Base-by-base conservation (phyloP, 2,329 filamentous ascomycete species). In the Colletotrichum sp. region DNA sequence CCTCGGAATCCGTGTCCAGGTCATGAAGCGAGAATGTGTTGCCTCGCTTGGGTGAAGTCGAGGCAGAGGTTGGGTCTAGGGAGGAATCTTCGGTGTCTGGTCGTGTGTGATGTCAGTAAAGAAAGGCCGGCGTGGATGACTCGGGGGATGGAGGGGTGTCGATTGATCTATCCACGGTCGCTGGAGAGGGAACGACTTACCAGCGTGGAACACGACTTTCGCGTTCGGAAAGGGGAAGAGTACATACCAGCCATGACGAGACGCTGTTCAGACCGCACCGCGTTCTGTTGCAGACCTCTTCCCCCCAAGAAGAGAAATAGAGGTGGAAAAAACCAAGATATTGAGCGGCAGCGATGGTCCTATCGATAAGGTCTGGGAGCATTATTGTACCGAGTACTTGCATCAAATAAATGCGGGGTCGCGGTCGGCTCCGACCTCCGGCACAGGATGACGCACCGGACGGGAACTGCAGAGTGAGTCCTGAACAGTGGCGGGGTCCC, bases 181-280 rank as follows among this genome's bases (percentile, higher is more conserved):
- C 43, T 21, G 7, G 56, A 34, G 43, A 24, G 7, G 32, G 55
- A 34, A 16, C 12, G 34, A 72, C 74, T 74, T 77, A 77, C 76
- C 71, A 77, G 75, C 59, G 71, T 71, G 43, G 61, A 72, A 69
- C 56, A 26, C 26, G 16, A 36, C 28, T 28, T 28, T n/a, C 21
- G 36, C 18, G 24, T 24, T 56, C 43, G 9, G 9, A n/a, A 64
- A 36, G 30, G 69, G 63, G 69, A 59, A 63, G n/a, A 16, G 63
- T 62, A 77, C 77, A 63, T 78, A 78, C 77, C 77, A 77, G 75
- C 75, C 77, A 78, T 78, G 28, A 52, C 52, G 43, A 69, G 21
- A 70, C 32, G 18, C 69, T 59, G 52, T 55, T 61, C 30, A 21
- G 59, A 59, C 64, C 21, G 69, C 56, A 43, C n/a, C 56, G 58